These are phyloP conservation scores for Lathyrus aphaca DNA, from an alignment of 306 rosid species.

Conservation along the genomic window DNA sequence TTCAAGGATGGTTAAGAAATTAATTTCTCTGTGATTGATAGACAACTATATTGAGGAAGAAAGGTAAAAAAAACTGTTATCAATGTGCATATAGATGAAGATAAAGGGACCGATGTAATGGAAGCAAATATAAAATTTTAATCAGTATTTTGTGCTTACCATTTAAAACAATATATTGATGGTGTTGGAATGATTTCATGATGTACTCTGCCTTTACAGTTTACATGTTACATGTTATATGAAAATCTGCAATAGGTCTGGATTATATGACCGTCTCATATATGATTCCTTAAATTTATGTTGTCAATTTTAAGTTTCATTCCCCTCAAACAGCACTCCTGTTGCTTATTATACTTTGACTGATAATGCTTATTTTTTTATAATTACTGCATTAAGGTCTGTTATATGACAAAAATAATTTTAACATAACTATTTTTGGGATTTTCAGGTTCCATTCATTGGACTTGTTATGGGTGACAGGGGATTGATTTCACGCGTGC, in stretches of 20 bases:
- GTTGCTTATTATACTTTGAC: conserved; percentile 25
- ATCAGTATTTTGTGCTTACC: background rate
- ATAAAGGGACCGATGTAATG: background rate
- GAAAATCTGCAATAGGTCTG: conserved; percentile 2
- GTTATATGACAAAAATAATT: conserved; percentile 25
- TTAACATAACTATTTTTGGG: conserved; percentile 33
- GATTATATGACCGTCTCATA: conserved; percentile 14
- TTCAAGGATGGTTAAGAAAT: background rate
- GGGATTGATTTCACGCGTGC: conserved; percentile 80
- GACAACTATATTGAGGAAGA: conserved; percentile 18
- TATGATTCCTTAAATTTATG: conserved; percentile 14
- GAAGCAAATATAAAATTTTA: conserved; percentile 13
- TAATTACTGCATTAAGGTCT: conserved; percentile 9
- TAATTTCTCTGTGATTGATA: background rate
- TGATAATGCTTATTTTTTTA: conserved; percentile 24
- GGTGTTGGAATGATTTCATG: conserved; percentile 13
- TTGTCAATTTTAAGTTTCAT: conserved; percentile 28
- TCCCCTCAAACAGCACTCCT: background rate
- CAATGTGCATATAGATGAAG: conserved; percentile 13
- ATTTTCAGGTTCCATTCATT: conserved; percentile 82
- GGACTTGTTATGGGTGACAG: conserved; percentile 95
- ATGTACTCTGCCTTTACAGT: conserved; percentile 1
- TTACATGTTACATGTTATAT: background rate
- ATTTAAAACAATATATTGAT: conserved; percentile 18
- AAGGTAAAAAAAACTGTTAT: conserved; percentile 1